Conservation (phyloP, 2,329 filamentous ascomycete species). For the Colletotrichum limetticola region DNA sequence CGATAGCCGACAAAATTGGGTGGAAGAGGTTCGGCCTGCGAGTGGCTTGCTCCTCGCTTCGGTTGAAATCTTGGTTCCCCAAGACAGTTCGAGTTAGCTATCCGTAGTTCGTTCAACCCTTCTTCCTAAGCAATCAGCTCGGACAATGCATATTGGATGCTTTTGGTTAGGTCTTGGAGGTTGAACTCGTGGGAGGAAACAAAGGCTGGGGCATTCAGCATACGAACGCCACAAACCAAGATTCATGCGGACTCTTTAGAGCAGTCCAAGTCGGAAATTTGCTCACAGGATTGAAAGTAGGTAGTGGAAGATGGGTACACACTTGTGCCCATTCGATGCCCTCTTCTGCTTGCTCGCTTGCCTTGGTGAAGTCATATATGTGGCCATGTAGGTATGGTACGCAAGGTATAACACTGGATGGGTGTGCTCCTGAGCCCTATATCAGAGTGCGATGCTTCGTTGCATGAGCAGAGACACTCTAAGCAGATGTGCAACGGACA, state of each 20-base stretch:
- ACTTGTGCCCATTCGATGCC: not conserved
- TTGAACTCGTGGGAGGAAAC: constrained; percentile 21
- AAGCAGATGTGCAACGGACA: not conserved
- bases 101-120: not conserved
- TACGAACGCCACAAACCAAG: not conserved
- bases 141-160: not conserved
- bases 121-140: not conserved
- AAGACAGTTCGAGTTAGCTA: not conserved
- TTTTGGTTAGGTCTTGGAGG: not conserved
- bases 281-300: not conserved
- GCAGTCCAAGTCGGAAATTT: not conserved
- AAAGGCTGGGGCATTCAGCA: not conserved
- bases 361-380: not conserved
- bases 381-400: not conserved
- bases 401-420: not conserved
- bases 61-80: not conserved
- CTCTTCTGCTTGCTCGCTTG: not conserved
- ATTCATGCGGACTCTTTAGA: not conserved
- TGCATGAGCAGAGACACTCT: too few species aligned
- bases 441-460: not conserved
- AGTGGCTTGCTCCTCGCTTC: not conserved
- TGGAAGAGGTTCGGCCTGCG: not conserved
- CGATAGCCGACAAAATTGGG: not conserved
- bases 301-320: not conserved
- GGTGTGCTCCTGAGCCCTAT: not conserved